Evolutionary conservation across 352 stramenopile genomes (phyloP).

Genomic region (Stramenopiles sp.): DNA sequence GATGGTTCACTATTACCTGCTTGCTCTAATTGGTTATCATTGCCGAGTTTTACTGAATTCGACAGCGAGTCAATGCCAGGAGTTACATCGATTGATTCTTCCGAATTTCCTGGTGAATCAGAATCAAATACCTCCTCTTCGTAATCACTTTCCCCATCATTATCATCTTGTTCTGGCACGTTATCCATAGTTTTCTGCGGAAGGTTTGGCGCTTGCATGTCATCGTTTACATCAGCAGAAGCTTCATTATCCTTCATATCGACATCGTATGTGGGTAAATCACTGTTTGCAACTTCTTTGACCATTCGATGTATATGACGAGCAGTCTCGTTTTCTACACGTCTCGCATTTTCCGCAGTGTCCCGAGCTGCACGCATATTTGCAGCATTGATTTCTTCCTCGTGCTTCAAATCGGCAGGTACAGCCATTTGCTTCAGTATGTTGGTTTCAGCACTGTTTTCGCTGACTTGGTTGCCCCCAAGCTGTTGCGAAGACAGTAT

Average conservation of each 20-base stretch:
- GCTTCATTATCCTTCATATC: not conserved
- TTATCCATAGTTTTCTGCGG: too few species aligned
- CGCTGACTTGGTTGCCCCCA: too few species aligned
- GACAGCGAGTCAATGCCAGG: not conserved
- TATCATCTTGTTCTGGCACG: too few species aligned
- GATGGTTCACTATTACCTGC: too few species aligned
- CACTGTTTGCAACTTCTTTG: not conserved
- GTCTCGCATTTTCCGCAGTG: not conserved
- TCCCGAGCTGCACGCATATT: not conserved
- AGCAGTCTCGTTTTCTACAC: not conserved
- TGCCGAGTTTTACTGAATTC: not conserved
- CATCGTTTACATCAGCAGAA: not conserved
- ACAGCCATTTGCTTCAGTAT: not conserved
- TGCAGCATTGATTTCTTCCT: not conserved
- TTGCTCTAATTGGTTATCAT: too few species aligned
- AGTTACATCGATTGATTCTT: too few species aligned
- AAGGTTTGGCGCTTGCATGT: not conserved
- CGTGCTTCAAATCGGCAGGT: not conserved
- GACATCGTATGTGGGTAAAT: not conserved
- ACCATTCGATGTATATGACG: not conserved
- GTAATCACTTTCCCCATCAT: not conserved
- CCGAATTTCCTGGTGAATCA: too few species aligned
- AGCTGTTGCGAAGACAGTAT: not conserved
- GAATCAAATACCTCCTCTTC: not conserved
- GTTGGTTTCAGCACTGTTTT: too few species aligned